phyloP scores from a whole-genome alignment of 768 basidiomycete species.

The Lentinula sp. region DNA sequence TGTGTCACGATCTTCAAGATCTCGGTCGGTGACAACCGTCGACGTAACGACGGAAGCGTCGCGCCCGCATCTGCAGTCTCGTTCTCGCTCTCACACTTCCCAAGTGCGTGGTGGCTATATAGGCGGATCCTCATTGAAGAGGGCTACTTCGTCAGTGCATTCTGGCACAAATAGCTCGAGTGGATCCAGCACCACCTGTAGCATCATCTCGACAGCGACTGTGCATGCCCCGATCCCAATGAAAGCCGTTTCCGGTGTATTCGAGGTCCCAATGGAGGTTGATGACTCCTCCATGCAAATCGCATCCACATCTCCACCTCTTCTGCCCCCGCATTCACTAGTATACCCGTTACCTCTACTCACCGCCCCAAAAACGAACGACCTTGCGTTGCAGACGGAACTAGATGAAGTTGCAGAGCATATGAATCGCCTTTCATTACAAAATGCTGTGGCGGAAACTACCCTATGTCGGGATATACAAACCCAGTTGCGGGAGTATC shows the following conservation, averaged over 20 bases:
- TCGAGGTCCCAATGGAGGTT: background rate
- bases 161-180: background rate
- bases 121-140: background rate
- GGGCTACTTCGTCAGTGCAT: background rate
- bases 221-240: constrained; percentile 13
- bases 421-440: constrained; percentile 29
- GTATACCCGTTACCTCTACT: constrained; percentile 26
- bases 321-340: background rate
- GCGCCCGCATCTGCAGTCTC: background rate
- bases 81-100: constrained; percentile 1
- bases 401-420: constrained; percentile 42
- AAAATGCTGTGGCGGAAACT: background rate
- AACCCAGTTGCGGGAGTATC: background rate
- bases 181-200: background rate
- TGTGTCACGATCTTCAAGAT: background rate
- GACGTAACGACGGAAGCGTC: background rate
- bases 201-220: background rate
- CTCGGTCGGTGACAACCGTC: background rate
- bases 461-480: background rate
- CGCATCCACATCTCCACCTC: constrained; percentile 4
- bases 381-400: constrained; percentile 33
- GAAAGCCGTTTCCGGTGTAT: background rate
- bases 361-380: constrained; percentile 33
- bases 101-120: background rate
- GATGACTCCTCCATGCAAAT: background rate